phyloP scores from a whole-genome alignment of 1,284 basidiomycete species.

The Trametes polyzona region DNA sequence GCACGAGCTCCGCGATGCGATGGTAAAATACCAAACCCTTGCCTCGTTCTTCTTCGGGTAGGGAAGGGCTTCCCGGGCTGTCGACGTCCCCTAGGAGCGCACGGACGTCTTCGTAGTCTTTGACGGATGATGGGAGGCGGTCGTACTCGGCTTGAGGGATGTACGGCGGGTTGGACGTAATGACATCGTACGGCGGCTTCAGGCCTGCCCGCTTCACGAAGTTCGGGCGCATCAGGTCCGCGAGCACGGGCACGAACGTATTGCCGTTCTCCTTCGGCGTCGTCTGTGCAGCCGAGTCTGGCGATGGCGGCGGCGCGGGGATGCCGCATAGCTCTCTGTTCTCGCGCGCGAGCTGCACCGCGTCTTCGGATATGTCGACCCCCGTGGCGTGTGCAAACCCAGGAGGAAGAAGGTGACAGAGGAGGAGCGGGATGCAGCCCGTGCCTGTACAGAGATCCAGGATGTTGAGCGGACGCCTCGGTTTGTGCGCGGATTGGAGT shows the following conservation, averaged over 20 bases:
- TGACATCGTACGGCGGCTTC: slow-evolving; percentile 65
- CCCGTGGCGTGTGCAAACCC: slow-evolving; percentile 60
- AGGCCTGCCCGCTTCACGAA: slow-evolving; percentile 41
- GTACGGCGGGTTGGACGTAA: slow-evolving; percentile 95
- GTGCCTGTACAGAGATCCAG: slow-evolving; percentile 92
- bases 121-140: slow-evolving; percentile 68
- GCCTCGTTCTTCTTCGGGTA: slow-evolving; percentile 31
- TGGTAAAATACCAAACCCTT: slow-evolving; percentile 81
- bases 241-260: slow-evolving; percentile 52
- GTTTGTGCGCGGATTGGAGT: slow-evolving; percentile 34
- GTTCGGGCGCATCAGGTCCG: slow-evolving; percentile 49
- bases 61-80: not conserved
- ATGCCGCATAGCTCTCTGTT: slow-evolving; percentile 61
- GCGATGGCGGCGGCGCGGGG: slow-evolving; percentile 19
- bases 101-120: slow-evolving; percentile 75
- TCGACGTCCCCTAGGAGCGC: slow-evolving; percentile 77
- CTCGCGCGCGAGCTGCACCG: slow-evolving; percentile 71
- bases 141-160: slow-evolving; percentile 73
- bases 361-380: slow-evolving; percentile 73
- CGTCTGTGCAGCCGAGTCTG: not conserved
- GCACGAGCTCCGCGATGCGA: slow-evolving; percentile 65
- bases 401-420: slow-evolving; percentile 64
- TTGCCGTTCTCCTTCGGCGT: slow-evolving; percentile 39
- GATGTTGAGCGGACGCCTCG: slow-evolving; percentile 49
- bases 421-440: slow-evolving; percentile 85